Conservation (phyloP, 345 rosid genomes). For the Hibiscus trionum region DNA sequence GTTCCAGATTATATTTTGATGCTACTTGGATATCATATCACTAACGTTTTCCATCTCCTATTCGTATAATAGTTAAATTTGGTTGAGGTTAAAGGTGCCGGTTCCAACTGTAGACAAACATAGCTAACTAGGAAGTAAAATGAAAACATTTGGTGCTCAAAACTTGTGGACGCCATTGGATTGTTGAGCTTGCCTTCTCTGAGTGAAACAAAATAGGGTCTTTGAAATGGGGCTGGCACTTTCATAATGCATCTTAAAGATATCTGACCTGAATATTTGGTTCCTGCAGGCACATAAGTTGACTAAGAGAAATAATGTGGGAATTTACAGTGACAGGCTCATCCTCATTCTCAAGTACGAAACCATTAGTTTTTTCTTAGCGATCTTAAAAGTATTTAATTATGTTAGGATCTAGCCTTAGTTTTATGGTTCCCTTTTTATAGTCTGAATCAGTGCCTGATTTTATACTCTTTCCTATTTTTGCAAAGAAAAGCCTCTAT, state of each 20-base stretch:
- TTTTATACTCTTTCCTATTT: not conserved
- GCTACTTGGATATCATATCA: not conserved
- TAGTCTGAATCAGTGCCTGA: not conserved
- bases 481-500: not conserved
- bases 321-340: constrained; percentile 41
- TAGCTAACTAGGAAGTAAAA: not conserved
- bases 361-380: constrained; percentile 23
- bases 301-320: constrained; percentile 41
- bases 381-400: constrained; percentile 20
- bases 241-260: not conserved
- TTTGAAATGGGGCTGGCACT: not conserved
- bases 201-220: not conserved
- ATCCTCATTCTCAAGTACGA: constrained; percentile 66
- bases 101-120: not conserved
- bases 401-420: constrained; percentile 9
- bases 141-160: not conserved
- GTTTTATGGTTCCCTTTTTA: not conserved
- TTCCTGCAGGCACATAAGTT: constrained; percentile 99
- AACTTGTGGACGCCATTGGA: not conserved
- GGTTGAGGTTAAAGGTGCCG: not conserved
- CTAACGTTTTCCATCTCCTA: not conserved
- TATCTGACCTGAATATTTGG: constrained; percentile 4
- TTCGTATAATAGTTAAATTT: not conserved
- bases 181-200: not conserved
- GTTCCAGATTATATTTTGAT: not conserved